A percentile compares a stretch with the other conserved stretches of the same genome.
These are phyloP conservation scores for Sisymbrium altissimum DNA, from an alignment of 345 rosid species.

Conservation along the genomic window DNA sequence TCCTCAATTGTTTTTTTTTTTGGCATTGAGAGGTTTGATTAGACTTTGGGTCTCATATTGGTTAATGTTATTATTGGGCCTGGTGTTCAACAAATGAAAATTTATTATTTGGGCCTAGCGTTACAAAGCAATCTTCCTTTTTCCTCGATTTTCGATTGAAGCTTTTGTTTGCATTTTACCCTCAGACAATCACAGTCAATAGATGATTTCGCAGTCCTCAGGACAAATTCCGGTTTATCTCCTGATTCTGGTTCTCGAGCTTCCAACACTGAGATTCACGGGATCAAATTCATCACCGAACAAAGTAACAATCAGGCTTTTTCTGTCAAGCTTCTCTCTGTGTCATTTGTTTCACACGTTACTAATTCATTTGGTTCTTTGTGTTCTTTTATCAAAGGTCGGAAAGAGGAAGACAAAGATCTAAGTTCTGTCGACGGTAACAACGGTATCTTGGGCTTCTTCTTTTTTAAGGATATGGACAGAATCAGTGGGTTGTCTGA, in stretches of 20 bases:
- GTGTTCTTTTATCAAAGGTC: too few relatives aligned
- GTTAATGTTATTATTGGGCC: background rate
- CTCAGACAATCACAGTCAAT: background rate
- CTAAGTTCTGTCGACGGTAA: too few relatives aligned
- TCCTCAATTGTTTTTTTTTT: background rate
- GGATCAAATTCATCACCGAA: background rate
- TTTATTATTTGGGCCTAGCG: background rate
- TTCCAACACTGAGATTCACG: too few relatives aligned
- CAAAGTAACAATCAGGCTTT: background rate
- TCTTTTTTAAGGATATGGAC: constrained; percentile 2
- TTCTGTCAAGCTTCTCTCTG: background rate
- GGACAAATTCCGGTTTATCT: background rate
- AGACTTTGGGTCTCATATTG: background rate
- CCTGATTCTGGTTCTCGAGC: background rate
- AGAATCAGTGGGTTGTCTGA: background rate
- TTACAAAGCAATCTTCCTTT: too few relatives aligned
- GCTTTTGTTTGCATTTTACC: too few relatives aligned
- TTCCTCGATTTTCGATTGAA: too few relatives aligned
- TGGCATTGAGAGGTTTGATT: background rate
- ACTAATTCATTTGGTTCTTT: too few relatives aligned
- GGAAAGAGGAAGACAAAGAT: too few relatives aligned
- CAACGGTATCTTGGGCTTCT: too few relatives aligned
- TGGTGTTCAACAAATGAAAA: background rate
- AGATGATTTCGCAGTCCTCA: background rate
- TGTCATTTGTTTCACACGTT: background rate